A percentile compares a stretch with the other conserved stretches of the same genome.
phyloP scores from a whole-genome alignment of 495 filamentous ascomycete species.

The Glonium stellatum region DNA sequence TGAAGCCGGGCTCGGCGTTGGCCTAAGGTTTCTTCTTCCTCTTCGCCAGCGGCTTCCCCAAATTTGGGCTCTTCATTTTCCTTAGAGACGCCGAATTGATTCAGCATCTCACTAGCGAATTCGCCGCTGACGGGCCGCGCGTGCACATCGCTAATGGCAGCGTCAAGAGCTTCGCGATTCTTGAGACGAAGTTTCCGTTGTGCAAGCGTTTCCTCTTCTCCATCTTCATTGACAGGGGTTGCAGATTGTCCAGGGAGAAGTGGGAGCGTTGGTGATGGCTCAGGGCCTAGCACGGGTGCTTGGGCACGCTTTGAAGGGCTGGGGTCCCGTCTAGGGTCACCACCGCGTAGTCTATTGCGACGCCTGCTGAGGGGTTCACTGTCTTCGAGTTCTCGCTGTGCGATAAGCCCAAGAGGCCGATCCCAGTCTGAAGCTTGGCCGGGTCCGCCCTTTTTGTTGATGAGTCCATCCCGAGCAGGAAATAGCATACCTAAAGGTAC shows the following conservation, averaged over 20 bases:
- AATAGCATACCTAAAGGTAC: conserved; percentile 80
- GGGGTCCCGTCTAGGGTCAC: conserved; percentile 31
- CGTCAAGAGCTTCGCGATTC: conserved; percentile 42
- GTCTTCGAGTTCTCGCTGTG: conserved; percentile 77
- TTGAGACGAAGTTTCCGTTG: conserved; percentile 66
- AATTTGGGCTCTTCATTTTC: conserved; percentile 32
- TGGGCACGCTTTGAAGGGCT: conserved; percentile 34
- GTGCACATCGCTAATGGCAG: conserved; percentile 34
- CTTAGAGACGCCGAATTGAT: conserved; percentile 53
- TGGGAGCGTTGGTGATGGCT: conserved; percentile 15
- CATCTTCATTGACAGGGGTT: conserved; percentile 37
- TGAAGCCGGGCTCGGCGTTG: conserved; percentile 78
- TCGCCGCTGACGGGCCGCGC: conserved; percentile 60
- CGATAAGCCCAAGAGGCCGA: conserved; percentile 77
- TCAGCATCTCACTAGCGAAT: conserved; percentile 73
- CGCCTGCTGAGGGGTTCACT: conserved; percentile 80
- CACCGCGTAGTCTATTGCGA: conserved; percentile 67
- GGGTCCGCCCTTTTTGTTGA: conserved; percentile 36
- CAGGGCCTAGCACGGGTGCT: conserved; percentile 5
- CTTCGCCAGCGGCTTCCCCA: conserved; percentile 14
- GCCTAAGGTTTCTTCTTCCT: conserved; percentile 79
- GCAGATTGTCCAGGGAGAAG: conserved; percentile 8
- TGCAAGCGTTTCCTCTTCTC: conserved; percentile 73
- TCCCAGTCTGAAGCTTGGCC: conserved; percentile 35
- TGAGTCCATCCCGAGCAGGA: conserved; percentile 50